Evolutionary conservation across 2,329 filamentous ascomycete species (phyloP).

Genomic region (Colletotrichum sp.): DNA sequence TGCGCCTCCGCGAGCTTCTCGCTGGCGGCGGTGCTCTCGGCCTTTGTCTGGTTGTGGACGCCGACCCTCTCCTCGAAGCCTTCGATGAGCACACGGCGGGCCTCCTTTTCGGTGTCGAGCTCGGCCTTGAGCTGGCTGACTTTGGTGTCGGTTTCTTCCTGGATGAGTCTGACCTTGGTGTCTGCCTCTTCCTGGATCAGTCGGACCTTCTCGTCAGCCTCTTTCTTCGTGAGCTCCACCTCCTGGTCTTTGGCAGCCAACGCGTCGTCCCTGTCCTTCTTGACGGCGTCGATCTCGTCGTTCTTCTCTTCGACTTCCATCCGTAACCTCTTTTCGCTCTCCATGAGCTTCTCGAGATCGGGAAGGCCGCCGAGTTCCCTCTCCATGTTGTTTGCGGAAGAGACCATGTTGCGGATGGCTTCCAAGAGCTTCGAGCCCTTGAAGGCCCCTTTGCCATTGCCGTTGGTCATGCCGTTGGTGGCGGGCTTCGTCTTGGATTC

Average conservation of each 20-base stretch:
- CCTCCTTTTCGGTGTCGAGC: conserved; percentile 20
- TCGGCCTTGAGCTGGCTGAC: conserved; percentile 41
- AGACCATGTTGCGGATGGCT: conserved; percentile 20
- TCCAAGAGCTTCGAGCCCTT: conserved; percentile 29
- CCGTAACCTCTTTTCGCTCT: conserved; percentile 26
- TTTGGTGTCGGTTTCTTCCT: conserved; percentile 43
- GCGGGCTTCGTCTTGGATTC: conserved; percentile 29
- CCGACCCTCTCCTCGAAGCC: not conserved
- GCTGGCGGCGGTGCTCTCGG: conserved; percentile 13
- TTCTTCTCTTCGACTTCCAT: conserved; percentile 40
- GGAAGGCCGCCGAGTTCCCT: conserved; percentile 30
- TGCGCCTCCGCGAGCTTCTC: conserved; percentile 25
- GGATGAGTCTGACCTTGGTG: conserved; percentile 51
- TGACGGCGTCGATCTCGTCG: conserved; percentile 23
- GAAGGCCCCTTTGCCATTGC: conserved; percentile 26
- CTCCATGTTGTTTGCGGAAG: conserved; percentile 29
- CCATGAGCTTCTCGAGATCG: conserved; percentile 24
- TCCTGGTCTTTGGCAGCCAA: conserved; percentile 50
- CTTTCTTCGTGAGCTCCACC: conserved; percentile 44
- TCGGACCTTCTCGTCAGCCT: conserved; percentile 39
- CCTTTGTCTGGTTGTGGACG: not conserved
- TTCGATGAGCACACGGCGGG: conserved; percentile 4
- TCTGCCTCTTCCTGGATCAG: conserved; percentile 44
- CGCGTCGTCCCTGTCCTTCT: conserved; percentile 24
- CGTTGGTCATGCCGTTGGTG: not conserved